These are phyloP conservation scores for Onygenales sp. DNA, from an alignment of 2,329 filamentous ascomycete species.

Conservation along the genomic window DNA sequence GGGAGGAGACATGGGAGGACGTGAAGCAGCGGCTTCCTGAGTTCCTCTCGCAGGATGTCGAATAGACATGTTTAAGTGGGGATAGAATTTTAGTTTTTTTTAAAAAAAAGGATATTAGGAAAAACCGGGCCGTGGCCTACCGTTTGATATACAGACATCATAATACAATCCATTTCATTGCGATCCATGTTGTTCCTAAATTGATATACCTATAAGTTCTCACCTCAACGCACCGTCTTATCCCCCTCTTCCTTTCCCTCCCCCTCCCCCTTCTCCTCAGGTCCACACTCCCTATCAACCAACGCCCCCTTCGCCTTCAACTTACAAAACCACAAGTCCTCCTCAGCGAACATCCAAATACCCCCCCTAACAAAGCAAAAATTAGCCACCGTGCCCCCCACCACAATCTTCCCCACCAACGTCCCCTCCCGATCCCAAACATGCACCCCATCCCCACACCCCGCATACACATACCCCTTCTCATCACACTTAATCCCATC, in stretches of 20 bases:
- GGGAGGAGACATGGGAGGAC: slow-evolving; percentile 58
- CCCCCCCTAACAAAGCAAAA: slow-evolving; percentile 35
- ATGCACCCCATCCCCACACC: slow-evolving; percentile 45
- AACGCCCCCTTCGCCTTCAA: slow-evolving; percentile 11
- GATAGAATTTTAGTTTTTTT: background rate
- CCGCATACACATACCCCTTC: slow-evolving; percentile 47
- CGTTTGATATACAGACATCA: background rate
- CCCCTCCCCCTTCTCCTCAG: background rate
- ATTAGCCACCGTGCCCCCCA: slow-evolving; percentile 38
- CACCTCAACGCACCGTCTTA: background rate
- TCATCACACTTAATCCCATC: slow-evolving; percentile 40
- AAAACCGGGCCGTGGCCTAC: slow-evolving; percentile 6
- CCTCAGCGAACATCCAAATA: slow-evolving; percentile 12
- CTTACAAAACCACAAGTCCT: slow-evolving; percentile 9
- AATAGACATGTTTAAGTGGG: slow-evolving; percentile 23
- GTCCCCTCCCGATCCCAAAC: slow-evolving; percentile 42
- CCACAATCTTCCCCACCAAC: slow-evolving; percentile 49
- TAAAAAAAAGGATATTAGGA: slow-evolving; percentile 5
- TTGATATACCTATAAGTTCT: background rate
- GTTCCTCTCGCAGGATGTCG: slow-evolving; percentile 65
- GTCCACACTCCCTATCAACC: slow-evolving; percentile 7
- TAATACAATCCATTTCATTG: background rate
- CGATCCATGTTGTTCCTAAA: background rate
- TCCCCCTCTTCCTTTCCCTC: background rate
- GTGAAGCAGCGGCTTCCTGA: slow-evolving; percentile 68